phyloP scores from a whole-genome alignment of 768 basidiomycete species.

The Lactarius hengduanensis region DNA sequence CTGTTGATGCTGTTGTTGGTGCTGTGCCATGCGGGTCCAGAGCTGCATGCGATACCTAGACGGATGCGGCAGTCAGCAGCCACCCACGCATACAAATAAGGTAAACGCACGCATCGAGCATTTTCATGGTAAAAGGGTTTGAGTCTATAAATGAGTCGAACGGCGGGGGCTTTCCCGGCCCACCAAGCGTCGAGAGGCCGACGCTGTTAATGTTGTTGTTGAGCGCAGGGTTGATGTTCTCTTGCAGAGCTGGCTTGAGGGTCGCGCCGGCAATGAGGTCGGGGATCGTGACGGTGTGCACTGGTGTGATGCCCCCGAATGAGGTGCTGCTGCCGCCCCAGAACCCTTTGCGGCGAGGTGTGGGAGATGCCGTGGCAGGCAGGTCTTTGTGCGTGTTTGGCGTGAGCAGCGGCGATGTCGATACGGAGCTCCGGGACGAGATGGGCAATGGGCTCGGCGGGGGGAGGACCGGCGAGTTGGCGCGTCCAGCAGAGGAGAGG shows the following conservation, averaged over 20 bases:
- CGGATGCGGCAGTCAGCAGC: slow-evolving; percentile 14
- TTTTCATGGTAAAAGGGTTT: slow-evolving; percentile 86
- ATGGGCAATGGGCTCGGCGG: slow-evolving; percentile 44
- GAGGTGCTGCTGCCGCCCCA: slow-evolving; percentile 71
- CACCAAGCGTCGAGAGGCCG: slow-evolving; percentile 37
- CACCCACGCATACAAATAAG: slow-evolving; percentile 10
- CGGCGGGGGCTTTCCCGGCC: slow-evolving; percentile 39
- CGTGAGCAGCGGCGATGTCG: slow-evolving; percentile 41
- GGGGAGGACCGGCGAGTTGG: slow-evolving; percentile 43
- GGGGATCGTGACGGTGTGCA: slow-evolving; percentile 81
- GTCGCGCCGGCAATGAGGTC: slow-evolving; percentile 40
- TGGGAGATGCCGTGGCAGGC: slow-evolving; percentile 49
- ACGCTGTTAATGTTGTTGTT: slow-evolving; percentile 43
- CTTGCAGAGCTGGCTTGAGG: slow-evolving; percentile 46
- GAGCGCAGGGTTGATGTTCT: slow-evolving; percentile 78
- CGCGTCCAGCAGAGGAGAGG: slow-evolving; percentile 58
- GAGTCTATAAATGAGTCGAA: slow-evolving; percentile 79
- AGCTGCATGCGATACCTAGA: slow-evolving; percentile 81
- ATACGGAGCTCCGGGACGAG: slow-evolving; percentile 30
- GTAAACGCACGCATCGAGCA: slow-evolving; percentile 67
- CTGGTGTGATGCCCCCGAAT: slow-evolving; percentile 71
- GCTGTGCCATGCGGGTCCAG: slow-evolving; percentile 87
- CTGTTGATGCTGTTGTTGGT: slow-evolving; percentile 59
- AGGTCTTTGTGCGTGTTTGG: slow-evolving; percentile 80
- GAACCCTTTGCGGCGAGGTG: slow-evolving; percentile 56